These are phyloP conservation scores for Cystobasidiaceae sp. DNA, from an alignment of 1,284 basidiomycete genomes.

Conservation along the genomic window DNA sequence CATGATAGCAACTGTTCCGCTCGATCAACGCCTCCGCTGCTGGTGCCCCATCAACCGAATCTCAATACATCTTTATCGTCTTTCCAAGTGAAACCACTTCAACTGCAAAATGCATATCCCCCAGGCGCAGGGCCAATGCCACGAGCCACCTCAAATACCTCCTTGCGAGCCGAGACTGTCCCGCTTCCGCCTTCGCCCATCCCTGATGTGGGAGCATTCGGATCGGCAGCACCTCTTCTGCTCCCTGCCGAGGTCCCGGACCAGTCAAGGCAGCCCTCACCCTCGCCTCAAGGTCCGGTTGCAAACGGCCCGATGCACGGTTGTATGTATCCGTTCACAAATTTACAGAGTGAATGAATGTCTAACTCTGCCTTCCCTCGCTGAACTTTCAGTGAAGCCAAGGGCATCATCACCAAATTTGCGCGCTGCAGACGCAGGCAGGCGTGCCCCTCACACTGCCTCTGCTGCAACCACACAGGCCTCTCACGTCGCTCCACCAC, in stretches of 20 bases:
- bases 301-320: too few species aligned
- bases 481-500: not conserved
- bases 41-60: constrained; percentile 2
- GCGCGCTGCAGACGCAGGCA: not conserved
- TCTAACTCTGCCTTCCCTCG: not conserved
- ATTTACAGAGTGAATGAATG: too few species aligned
- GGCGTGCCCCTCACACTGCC: not conserved
- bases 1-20: too few species aligned
- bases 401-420: constrained; percentile 26
- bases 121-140: not conserved
- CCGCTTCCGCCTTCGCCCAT: not conserved
- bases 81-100: not conserved
- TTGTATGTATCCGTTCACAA: too few species aligned
- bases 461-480: not conserved
- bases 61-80: constrained; percentile 11
- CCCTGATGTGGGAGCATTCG: not conserved
- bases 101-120: not conserved
- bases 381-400: constrained; percentile 8
- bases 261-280: not conserved
- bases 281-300: not conserved
- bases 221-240: not conserved
- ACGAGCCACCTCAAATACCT: not conserved
- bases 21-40: too few species aligned
- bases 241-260: not conserved
- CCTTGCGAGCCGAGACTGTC: not conserved